These are phyloP conservation scores for Pseudopithomyces maydicus DNA, from an alignment of 2,329 filamentous ascomycete species.

Conservation along the genomic window DNA sequence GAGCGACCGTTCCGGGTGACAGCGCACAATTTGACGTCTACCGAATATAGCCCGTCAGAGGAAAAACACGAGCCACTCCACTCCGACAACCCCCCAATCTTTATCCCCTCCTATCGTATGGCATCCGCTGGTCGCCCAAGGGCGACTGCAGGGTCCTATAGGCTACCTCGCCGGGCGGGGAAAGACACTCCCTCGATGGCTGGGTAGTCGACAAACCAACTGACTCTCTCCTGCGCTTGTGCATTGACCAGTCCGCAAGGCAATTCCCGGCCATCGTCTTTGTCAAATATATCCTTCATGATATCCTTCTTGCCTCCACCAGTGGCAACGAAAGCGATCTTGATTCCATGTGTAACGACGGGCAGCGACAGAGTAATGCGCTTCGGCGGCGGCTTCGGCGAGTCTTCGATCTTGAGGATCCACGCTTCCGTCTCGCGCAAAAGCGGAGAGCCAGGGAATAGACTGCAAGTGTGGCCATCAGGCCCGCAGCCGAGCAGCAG, in stretches of 20 bases:
- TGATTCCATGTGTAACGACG: slow-evolving; percentile 84
- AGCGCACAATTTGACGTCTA: neutral
- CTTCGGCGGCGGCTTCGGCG: slow-evolving; percentile 88
- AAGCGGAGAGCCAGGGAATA: slow-evolving; percentile 89
- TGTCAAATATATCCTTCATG: slow-evolving; percentile 89
- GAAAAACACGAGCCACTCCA: neutral
- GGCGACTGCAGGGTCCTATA: slow-evolving; percentile 48
- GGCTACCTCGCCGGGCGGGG: slow-evolving; percentile 70
- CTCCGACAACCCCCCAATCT: neutral
- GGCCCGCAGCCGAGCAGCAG: slow-evolving; percentile 92
- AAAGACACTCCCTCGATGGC: slow-evolving; percentile 86
- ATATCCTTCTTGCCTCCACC: slow-evolving; percentile 89
- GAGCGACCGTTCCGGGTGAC: neutral
- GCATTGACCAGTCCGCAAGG: slow-evolving; percentile 90
- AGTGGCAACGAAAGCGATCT: slow-evolving; percentile 89
- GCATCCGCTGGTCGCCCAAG: neutral
- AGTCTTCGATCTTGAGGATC: slow-evolving; percentile 91
- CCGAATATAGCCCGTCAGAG: neutral
- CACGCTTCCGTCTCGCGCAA: slow-evolving; percentile 87
- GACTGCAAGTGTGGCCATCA: slow-evolving; percentile 94
- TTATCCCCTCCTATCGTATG: no score
- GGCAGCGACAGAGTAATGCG: slow-evolving; percentile 92
- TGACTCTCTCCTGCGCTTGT: slow-evolving; percentile 80
- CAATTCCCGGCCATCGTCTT: slow-evolving; percentile 70
- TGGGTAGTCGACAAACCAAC: slow-evolving; percentile 90